A percentile compares a stretch with the other conserved stretches of the same genome.
Conservation (phyloP, 805 yeast genomes). For the Candida nanaspora region DNA sequence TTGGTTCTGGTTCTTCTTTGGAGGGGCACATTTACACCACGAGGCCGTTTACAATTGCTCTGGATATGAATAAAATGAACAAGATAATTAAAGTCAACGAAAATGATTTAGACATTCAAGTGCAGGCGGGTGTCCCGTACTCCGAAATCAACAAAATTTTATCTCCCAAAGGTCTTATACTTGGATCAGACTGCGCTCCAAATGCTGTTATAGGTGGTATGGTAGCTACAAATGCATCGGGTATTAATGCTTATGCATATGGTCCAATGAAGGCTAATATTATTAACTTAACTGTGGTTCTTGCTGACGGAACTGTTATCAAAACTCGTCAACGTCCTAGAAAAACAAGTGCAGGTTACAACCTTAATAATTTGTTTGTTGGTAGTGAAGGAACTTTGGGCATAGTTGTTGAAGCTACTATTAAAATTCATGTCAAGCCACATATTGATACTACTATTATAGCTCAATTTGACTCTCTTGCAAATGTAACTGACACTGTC, state of each 20-base stretch:
- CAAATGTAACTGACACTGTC: slow-evolving; percentile 59
- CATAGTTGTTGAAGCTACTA: slow-evolving; percentile 57
- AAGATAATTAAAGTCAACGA: slow-evolving; percentile 30
- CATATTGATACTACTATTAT: slow-evolving; percentile 51
- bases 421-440: slow-evolving; percentile 54
- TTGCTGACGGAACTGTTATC: slow-evolving; percentile 63
- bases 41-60: slow-evolving; percentile 25
- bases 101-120: slow-evolving; percentile 36
- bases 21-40: slow-evolving; percentile 38
- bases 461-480: slow-evolving; percentile 52
- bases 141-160: slow-evolving; percentile 34
- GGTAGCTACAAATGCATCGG: slow-evolving; percentile 59
- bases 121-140: slow-evolving; percentile 42
- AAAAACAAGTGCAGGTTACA: slow-evolving; percentile 65
- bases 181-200: slow-evolving; percentile 44
- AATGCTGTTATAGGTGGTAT: slow-evolving; percentile 65
- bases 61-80: slow-evolving; percentile 31
- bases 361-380: slow-evolving; percentile 51
- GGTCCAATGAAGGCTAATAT: slow-evolving; percentile 66
- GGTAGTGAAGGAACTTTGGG: slow-evolving; percentile 71
- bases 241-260: slow-evolving; percentile 62
- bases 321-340: slow-evolving; percentile 60
- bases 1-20: slow-evolving; percentile 33
- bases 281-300: slow-evolving; percentile 52
- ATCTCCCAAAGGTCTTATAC: slow-evolving; percentile 15